phyloP scores from a whole-genome alignment of 768 basidiomycete genomes.

The Artomyces pyxidatus region DNA sequence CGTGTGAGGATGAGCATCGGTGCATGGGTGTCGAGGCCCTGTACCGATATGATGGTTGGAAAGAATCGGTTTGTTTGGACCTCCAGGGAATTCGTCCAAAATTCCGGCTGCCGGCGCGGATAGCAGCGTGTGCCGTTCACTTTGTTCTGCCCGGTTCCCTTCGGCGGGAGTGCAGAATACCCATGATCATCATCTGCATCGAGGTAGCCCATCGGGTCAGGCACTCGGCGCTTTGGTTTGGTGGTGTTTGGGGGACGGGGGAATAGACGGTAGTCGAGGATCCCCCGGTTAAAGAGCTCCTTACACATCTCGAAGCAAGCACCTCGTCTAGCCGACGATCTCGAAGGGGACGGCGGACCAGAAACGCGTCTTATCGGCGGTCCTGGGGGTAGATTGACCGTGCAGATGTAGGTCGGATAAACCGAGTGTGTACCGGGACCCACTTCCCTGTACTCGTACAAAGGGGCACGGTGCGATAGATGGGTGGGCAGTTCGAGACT shows the following conservation, averaged over 20 bases:
- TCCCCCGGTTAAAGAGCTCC: constrained; percentile 38
- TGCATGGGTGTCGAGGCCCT: constrained; percentile 32
- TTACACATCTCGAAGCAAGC: constrained; percentile 53
- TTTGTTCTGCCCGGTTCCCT: constrained; percentile 8
- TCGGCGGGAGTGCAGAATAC: background rate
- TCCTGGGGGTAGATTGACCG: constrained; percentile 37
- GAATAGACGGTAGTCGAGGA: constrained; percentile 37
- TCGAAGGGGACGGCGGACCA: constrained; percentile 38
- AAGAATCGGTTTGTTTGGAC: constrained; percentile 34
- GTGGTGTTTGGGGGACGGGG: constrained; percentile 18
- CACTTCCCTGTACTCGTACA: constrained; percentile 34
- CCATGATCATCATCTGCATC: constrained; percentile 6
- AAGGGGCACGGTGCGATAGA: background rate
- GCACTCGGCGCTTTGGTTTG: constrained; percentile 13
- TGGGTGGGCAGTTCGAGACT: background rate
- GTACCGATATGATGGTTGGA: constrained; percentile 44
- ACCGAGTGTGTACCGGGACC: constrained; percentile 17
- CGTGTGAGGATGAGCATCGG: constrained; percentile 64
- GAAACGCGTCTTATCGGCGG: constrained; percentile 32
- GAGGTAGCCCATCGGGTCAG: constrained; percentile 6
- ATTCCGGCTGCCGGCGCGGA: constrained; percentile 48
- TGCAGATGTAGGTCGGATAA: constrained; percentile 35
- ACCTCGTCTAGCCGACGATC: constrained; percentile 45
- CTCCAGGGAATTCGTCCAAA: constrained; percentile 47
- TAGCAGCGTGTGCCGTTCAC: constrained; percentile 43